These are phyloP conservation scores for Capronia epimyces DNA, from an alignment of 2,329 filamentous ascomycete genomes.

Conservation along the genomic window DNA sequence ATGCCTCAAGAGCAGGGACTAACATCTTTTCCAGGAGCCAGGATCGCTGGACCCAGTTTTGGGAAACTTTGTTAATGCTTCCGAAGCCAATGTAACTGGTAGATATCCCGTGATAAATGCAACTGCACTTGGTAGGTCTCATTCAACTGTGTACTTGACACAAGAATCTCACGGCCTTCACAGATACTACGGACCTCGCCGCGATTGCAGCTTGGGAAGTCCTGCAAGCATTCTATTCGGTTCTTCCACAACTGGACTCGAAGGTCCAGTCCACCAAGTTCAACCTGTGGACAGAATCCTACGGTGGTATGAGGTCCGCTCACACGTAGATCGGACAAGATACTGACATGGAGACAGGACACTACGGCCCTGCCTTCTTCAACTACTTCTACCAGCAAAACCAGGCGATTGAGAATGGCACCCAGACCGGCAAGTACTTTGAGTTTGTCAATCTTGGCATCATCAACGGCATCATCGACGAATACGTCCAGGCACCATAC, in stretches of 20 bases:
- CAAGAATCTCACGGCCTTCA: conserved; percentile 3
- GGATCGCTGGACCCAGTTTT: conserved; percentile 42
- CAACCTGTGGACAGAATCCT: conserved; percentile 54
- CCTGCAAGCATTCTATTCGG: conserved; percentile 51
- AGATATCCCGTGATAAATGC: conserved; percentile 49
- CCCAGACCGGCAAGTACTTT: conserved; percentile 45
- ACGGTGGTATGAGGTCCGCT: conserved; percentile 18
- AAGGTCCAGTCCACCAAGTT: conserved; percentile 50
- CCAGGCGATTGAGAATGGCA: conserved; percentile 48
- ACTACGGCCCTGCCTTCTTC: conserved; percentile 53
- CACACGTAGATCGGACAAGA: background rate
- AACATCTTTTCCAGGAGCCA: conserved; percentile 25
- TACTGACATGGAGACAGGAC: conserved; percentile 31
- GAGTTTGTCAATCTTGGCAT: conserved; percentile 52
- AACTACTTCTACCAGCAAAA: conserved; percentile 56
- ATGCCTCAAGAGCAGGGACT: conserved; percentile 3
- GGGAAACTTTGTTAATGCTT: conserved; percentile 44
- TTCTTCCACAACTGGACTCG: conserved; percentile 45
- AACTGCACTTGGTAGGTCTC: conserved; percentile 38
- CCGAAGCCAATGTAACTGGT: conserved; percentile 41
- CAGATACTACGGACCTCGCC: conserved; percentile 52
- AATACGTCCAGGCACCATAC: conserved; percentile 45
- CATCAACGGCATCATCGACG: conserved; percentile 54
- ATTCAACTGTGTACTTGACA: background rate
- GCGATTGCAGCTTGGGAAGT: conserved; percentile 53